Conservation (phyloP, 148 eudicot species). For the Spergularia bocconei region DNA sequence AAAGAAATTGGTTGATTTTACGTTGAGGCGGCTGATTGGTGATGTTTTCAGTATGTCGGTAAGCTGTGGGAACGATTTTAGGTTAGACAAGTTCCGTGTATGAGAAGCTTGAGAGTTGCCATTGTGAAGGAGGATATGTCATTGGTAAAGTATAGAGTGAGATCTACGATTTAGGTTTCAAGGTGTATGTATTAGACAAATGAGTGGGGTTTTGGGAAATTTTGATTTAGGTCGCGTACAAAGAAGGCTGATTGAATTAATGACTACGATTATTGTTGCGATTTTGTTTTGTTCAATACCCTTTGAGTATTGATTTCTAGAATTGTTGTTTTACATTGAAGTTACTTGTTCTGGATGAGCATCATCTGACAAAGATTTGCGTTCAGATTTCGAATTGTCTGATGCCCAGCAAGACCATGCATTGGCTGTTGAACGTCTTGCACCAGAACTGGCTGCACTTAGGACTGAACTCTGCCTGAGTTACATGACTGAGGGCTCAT, state of each 20-base stretch:
- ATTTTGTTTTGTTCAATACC: neutral
- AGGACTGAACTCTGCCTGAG: conserved; percentile 90
- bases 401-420: conserved; percentile 98
- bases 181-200: neutral
- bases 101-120: neutral
- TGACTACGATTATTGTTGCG: no score
- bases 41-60: no score
- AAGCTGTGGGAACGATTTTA: no score
- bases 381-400: conserved; percentile 78
- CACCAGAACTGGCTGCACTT: conserved; percentile 77
- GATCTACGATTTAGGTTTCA: neutral
- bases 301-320: neutral
- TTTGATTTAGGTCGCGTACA: neutral
- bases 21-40: no score
- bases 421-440: conserved; percentile 82
- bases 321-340: neutral
- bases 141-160: neutral
- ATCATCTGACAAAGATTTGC: conserved; percentile 10
- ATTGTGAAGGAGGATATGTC: neutral
- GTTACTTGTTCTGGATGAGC: neutral
- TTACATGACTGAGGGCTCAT: conserved; percentile 79
- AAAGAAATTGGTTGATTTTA: neutral
- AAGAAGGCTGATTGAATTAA: neutral
- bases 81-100: neutral
- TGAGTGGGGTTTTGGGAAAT: no score